Conservation (phyloP, 345 rosid species). For the Moricandia arvensis region DNA sequence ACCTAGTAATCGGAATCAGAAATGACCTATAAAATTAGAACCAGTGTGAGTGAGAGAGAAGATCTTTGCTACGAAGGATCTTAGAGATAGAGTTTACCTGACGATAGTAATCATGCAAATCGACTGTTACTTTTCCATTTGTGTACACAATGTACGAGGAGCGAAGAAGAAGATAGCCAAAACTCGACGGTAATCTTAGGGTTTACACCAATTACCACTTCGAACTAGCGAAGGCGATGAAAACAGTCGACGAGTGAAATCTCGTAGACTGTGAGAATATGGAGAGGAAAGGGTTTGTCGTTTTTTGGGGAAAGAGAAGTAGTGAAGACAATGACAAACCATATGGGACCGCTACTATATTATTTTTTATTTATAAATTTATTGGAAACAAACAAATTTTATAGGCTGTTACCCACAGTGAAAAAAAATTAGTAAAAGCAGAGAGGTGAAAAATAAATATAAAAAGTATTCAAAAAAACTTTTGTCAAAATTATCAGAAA, state of each 20-base stretch:
- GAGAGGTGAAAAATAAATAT: too few relatives aligned
- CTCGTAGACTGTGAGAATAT: background rate
- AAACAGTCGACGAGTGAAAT: background rate
- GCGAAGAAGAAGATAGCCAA: background rate
- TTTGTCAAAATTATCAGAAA: too few relatives aligned
- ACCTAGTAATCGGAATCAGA: background rate
- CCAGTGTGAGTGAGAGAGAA: background rate
- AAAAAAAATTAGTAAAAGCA: too few relatives aligned
- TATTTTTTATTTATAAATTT: too few relatives aligned
- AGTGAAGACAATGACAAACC: background rate
- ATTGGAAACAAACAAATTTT: too few relatives aligned
- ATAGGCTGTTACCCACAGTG: background rate
- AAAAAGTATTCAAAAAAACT: too few relatives aligned
- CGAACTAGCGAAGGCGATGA: background rate
- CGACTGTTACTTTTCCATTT: background rate
- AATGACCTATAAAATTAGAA: slow-evolving; percentile 12
- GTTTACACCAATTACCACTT: slow-evolving; percentile 2
- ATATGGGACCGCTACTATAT: background rate
- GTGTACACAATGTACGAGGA: slow-evolving; percentile 6
- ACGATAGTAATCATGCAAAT: slow-evolving; percentile 8
- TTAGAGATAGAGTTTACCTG: slow-evolving; percentile 7
- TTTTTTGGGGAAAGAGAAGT: background rate
- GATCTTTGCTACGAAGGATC: background rate
- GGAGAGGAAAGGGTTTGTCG: background rate
- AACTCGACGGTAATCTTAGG: slow-evolving; percentile 9